phyloP scores from a whole-genome alignment of 148 eudicot species.

The Heliamphora exappendiculata region DNA sequence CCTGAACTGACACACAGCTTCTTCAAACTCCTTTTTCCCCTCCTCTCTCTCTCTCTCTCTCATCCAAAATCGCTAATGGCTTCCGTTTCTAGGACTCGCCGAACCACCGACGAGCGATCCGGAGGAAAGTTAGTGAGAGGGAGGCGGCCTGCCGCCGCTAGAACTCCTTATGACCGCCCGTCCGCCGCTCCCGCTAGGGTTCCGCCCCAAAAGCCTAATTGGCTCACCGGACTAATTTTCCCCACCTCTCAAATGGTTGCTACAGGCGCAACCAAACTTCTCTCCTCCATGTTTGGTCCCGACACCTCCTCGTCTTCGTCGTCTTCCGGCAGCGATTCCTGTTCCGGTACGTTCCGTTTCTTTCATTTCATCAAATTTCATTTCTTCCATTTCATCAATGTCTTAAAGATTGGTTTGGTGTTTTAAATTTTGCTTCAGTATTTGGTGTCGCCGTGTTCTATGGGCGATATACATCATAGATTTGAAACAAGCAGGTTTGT shows the following conservation, averaged over 20 bases:
- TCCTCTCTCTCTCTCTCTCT: conserved; percentile 6
- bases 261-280: conserved; percentile 60
- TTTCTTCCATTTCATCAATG: too few species aligned
- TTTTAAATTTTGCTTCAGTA: too few species aligned
- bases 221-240: conserved; percentile 59
- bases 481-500: too few species aligned
- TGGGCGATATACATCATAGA: too few species aligned
- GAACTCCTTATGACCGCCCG: conserved; percentile 65
- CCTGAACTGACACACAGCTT: too few species aligned
- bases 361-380: background rate
- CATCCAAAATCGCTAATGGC: conserved; percentile 22
- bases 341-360: conserved; percentile 21
- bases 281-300: conserved; percentile 38
- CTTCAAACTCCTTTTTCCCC: conserved; percentile 3
- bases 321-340: conserved; percentile 25
- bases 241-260: conserved; percentile 59
- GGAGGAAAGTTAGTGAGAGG: conserved; percentile 55
- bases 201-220: conserved; percentile 50
- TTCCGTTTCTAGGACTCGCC: conserved; percentile 26
- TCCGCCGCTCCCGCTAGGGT: conserved; percentile 2
- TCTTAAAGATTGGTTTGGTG: too few species aligned
- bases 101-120: conserved; percentile 28
- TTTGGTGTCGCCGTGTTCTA: too few species aligned
- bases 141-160: conserved; percentile 27
- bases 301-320: conserved; percentile 30